Conservation (phyloP, 108 stramenopile genomes). For the Skeletonema costatum region DNA sequence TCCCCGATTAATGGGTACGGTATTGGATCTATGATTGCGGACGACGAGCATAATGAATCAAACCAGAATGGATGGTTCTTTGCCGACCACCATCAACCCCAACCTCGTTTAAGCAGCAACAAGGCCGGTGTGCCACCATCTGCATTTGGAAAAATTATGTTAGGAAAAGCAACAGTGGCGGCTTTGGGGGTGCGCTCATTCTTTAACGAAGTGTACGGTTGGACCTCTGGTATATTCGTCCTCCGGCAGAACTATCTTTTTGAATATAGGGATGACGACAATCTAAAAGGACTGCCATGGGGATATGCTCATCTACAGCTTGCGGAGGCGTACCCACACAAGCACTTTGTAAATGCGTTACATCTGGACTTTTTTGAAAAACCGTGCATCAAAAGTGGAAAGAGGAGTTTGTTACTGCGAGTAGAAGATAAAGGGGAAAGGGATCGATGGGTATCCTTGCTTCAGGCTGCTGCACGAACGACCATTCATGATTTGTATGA, state of each 20-base stretch:
- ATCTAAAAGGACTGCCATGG: slow-evolving; percentile 54
- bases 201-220: slow-evolving; percentile 51
- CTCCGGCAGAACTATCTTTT: slow-evolving; percentile 82
- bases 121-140: slow-evolving; percentile 14
- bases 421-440: slow-evolving; percentile 61
- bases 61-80: slow-evolving; percentile 44
- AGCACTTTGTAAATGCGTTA: slow-evolving; percentile 66
- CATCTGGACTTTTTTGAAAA: slow-evolving; percentile 76
- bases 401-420: slow-evolving; percentile 61
- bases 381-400: slow-evolving; percentile 74
- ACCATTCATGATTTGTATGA: slow-evolving; percentile 72
- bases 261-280: slow-evolving; percentile 60
- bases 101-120: slow-evolving; percentile 14
- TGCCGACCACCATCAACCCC: slow-evolving; percentile 40
- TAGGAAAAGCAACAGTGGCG: slow-evolving; percentile 69
- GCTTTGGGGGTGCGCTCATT: slow-evolving; percentile 49
- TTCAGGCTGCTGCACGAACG: slow-evolving; percentile 65
- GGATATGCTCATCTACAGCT: slow-evolving; percentile 75
- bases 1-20: slow-evolving; percentile 17
- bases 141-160: slow-evolving; percentile 55
- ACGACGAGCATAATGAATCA: slow-evolving; percentile 14
- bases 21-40: slow-evolving; percentile 40
- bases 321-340: slow-evolving; percentile 51
- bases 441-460: slow-evolving; percentile 67
- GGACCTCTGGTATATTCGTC: slow-evolving; percentile 65